Base-by-base conservation (phyloP, 768 basidiomycete genomes). In the Nidularia sp. region DNA sequence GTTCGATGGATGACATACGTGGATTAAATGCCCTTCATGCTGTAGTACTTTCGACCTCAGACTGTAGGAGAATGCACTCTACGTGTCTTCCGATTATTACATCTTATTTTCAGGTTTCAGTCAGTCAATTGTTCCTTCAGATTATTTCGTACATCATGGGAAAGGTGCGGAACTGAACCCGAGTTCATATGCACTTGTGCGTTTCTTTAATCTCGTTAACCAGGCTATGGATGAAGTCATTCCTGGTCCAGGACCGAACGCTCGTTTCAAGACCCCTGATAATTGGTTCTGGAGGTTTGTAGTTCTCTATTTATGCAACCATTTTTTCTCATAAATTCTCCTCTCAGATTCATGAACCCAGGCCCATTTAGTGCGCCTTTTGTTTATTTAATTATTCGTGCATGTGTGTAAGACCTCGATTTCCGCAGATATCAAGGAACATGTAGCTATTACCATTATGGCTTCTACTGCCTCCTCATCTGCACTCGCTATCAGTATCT, bases 371-470 rank as follows among this genome's bases (percentile, higher is more conserved):
- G 44, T 41, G 15, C 39, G 68, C 65, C 65, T 71, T 68, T 63
- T 56, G n/a, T 48, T 41, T 18, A n/a, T 18, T 8, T 39, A 66
- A 70, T 56, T 34, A 32, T 51, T 33, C 2, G n/a, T 41, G 8
- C 29, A 31, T 12, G 25, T 6, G 6, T 25, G 39, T 35, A 44
- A 2, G 33, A 1, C 44, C 2, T 41, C 22, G 34, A 29, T n/a
- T n/a, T 13, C 22, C 18, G 6, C 25, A 58, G 57, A 58, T 49
- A 59, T 69, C 55, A 71, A 72, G 52, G 81, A 83, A 55, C 81
- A 81, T 53, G 77, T 80, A 0, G 74, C 75, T 4, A 78, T 81
- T 42, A 76, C 78, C 31, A 79, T 80, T 41, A 79, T 82, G 77
- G 58, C 78, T 0, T 77, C 76, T 9, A 81, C 81, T 2, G 79